phyloP scores from a whole-genome alignment of 73 alveolate genomes.

The Paramecium pentaurelia region DNA sequence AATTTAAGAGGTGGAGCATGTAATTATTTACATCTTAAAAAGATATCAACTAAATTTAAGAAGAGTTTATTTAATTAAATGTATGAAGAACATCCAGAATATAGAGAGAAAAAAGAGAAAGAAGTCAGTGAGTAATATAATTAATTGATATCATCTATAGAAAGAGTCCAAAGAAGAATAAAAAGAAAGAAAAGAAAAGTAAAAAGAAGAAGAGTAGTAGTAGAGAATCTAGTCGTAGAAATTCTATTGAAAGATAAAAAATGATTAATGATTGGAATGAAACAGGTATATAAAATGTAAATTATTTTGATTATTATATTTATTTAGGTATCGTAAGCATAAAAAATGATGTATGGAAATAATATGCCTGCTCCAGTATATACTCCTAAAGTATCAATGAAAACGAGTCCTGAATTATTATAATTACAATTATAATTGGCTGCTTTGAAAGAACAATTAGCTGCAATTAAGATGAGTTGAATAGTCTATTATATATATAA shows the following conservation, averaged over 20 bases:
- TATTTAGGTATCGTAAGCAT: neutral
- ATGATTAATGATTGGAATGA: constrained; percentile 56
- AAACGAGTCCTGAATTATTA: constrained; percentile 44
- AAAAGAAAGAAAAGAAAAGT: constrained; percentile 6
- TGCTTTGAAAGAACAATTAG: neutral
- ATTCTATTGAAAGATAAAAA: constrained; percentile 26
- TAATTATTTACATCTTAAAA: constrained; percentile 98
- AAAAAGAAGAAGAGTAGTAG: neutral
- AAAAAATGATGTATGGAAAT: constrained; percentile 20
- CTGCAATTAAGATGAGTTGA: constrained; percentile 28
- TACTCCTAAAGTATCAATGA: constrained; percentile 39
- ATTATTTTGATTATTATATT: neutral
- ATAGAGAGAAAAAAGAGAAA: constrained; percentile 77
- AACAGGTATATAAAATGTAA: constrained; percentile 35
- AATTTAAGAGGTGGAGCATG: constrained; percentile 98
- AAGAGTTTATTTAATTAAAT: constrained; percentile 90
- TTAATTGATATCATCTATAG: neutral
- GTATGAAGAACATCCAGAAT: constrained; percentile 99
- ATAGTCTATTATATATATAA: neutral
- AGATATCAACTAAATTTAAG: constrained; percentile 86
- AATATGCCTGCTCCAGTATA: constrained; percentile 51
- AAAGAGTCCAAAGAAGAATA: neutral
- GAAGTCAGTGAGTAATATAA: constrained; percentile 53
- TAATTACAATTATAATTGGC: neutral
- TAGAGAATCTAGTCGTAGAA: neutral